Base-by-base conservation (phyloP, 495 filamentous ascomycete species). In the Xylaria cubensis region DNA sequence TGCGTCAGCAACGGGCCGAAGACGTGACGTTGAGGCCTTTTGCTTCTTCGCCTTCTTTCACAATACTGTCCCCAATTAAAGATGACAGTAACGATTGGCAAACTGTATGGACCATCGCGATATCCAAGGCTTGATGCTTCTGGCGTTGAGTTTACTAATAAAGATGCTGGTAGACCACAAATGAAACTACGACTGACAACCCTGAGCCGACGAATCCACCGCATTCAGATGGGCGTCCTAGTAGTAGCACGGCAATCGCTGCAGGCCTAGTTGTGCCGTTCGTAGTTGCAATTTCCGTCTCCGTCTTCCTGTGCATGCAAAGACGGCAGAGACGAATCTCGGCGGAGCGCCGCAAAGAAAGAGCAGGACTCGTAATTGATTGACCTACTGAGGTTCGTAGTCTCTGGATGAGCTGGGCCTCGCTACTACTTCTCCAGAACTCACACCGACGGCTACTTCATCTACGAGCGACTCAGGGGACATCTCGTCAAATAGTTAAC, bases 161-260 rank as follows among this genome's bases (percentile, higher is more conserved):
- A 50, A 50, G 73, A 63, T 59, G 21, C 36, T 36, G 32, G 69
- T 50, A 72, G 29, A 78, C 65, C 17, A 67, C 67, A 24, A 73
- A 71, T 29, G 51, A 48, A 41, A 72, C 73, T 21, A 70, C 50
- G n/a, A 71, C 66, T 39, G 44, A 69, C 56, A 70, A 75, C 5
- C 71, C 77, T 4, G 73, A 72, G 32, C 70, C 77, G 29, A 75
- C 64, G 7, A 72, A 51, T 21, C 64, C 71, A n/a, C 41, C 75
- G 7, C 36, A 26, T 12, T 69, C 72, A 17, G 71, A 58, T 24
- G 42, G 51, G 19, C 72, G 69, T 44, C 65, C 75, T 4, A 74
- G 73, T 46, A 77, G 72, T 29, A 77, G 71, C 39, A 74, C 77
- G 19, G 77, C 75, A 7, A 76, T 79, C 61, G 75, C 75, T 7